A percentile compares a stretch with the other conserved stretches of the same genome.
Conservation (phyloP, 2,329 filamentous ascomycete species). For the Camillea tinctor region DNA sequence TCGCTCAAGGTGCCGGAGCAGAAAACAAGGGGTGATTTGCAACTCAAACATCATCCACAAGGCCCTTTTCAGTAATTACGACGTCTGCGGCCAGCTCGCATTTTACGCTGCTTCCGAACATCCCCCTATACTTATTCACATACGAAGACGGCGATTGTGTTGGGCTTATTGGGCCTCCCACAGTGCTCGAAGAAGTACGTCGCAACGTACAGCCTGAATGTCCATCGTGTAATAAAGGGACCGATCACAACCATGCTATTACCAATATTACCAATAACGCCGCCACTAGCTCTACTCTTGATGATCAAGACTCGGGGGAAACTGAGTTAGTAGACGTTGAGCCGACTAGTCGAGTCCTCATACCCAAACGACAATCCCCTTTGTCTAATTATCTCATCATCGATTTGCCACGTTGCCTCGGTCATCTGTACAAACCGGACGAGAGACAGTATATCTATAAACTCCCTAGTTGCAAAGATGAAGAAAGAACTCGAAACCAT, state of each 20-base stretch:
- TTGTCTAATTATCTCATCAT: no score
- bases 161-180: neutral
- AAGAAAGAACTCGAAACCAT: neutral
- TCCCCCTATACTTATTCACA: neutral
- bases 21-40: slow-evolving; percentile 16
- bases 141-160: neutral
- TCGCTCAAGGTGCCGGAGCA: slow-evolving; percentile 4
- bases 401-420: neutral
- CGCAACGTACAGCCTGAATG: neutral
- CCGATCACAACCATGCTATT: neutral
- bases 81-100: neutral
- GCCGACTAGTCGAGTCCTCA: neutral
- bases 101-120: neutral
- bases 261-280: neutral
- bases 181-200: neutral
- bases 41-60: neutral
- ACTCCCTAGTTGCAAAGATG: neutral
- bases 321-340: neutral
- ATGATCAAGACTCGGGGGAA: neutral
- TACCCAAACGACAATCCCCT: no score
- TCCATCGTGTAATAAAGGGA: neutral
- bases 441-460: neutral
- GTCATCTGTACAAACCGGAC: neutral
- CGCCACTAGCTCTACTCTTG: neutral
- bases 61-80: neutral